Evolutionary conservation across 2,329 filamentous ascomycete species (phyloP).

Genomic region (Septoria linicola): DNA sequence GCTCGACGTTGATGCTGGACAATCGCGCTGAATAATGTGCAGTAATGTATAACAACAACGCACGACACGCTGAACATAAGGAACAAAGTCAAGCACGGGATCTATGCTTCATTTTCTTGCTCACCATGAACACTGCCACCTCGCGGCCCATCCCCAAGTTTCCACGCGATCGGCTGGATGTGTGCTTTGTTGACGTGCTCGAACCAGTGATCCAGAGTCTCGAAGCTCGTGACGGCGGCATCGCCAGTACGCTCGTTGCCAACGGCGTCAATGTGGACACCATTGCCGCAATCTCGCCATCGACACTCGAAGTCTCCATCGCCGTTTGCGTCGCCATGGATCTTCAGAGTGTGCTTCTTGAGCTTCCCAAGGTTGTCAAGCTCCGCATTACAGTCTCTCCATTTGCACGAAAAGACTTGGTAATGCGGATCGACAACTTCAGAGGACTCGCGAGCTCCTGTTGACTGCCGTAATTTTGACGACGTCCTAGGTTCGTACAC

Average conservation of each 20-base stretch:
- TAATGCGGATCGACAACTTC: conserved; percentile 35
- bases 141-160: conserved; percentile 59
- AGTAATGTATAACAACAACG: conserved; percentile 2
- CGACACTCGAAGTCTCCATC: conserved; percentile 45
- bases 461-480: conserved; percentile 23
- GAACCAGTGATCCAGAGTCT: conserved; percentile 45
- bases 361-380: conserved; percentile 63
- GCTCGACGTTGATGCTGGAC: not conserved
- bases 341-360: conserved; percentile 58
- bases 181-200: conserved; percentile 55
- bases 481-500: conserved; percentile 14
- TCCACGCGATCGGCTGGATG: conserved; percentile 55
- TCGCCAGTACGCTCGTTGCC: conserved; percentile 27
- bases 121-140: conserved; percentile 55
- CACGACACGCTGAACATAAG: not conserved
- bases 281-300: conserved; percentile 46
- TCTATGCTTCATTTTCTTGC: conserved; percentile 28
- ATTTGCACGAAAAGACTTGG: conserved; percentile 57
- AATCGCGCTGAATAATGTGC: conserved; percentile 1
- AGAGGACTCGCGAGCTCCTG: conserved; percentile 8
- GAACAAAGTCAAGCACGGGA: conserved; percentile 1
- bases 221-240: conserved; percentile 38
- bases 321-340: conserved; percentile 47
- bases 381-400: conserved; percentile 57
- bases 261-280: conserved; percentile 24